Conservation (phyloP, 2,329 filamentous ascomycete genomes). For the Pseudocercospora cruenta region DNA sequence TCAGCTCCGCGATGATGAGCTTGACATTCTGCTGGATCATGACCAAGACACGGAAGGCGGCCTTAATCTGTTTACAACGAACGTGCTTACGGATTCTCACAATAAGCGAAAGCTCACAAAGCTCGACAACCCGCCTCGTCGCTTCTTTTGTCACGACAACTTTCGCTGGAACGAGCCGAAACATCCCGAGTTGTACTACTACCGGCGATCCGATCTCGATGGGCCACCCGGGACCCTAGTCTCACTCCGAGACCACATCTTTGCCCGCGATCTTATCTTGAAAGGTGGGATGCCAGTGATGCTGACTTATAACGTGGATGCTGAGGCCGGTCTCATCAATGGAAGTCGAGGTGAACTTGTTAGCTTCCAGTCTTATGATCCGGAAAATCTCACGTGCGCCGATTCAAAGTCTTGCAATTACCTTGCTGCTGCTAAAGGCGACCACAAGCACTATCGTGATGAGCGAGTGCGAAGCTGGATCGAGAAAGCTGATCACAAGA, state of each 20-base stretch:
- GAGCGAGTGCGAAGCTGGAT: constrained; percentile 1
- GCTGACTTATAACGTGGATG: constrained; percentile 56
- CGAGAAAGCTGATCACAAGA: not conserved
- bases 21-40: constrained; percentile 8
- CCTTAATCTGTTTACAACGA: constrained; percentile 51
- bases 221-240: not conserved
- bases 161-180: constrained; percentile 5
- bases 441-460: not conserved
- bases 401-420: not conserved
- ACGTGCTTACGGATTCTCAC: constrained; percentile 19
- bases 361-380: constrained; percentile 36
- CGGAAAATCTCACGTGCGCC: not conserved
- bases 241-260: constrained; percentile 5
- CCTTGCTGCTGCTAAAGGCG: not conserved
- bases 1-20: constrained; percentile 3
- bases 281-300: constrained; percentile 47
- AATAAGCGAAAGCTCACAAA: constrained; percentile 35
- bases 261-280: constrained; percentile 7
- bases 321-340: constrained; percentile 49
- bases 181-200: not conserved
- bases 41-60: constrained; percentile 52
- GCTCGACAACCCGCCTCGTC: constrained; percentile 22
- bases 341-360: constrained; percentile 53
- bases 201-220: not conserved
- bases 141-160: constrained; percentile 26